Evolutionary conservation across 352 stramenopile species (phyloP).

Genomic region (Phytophthora crassamura): DNA sequence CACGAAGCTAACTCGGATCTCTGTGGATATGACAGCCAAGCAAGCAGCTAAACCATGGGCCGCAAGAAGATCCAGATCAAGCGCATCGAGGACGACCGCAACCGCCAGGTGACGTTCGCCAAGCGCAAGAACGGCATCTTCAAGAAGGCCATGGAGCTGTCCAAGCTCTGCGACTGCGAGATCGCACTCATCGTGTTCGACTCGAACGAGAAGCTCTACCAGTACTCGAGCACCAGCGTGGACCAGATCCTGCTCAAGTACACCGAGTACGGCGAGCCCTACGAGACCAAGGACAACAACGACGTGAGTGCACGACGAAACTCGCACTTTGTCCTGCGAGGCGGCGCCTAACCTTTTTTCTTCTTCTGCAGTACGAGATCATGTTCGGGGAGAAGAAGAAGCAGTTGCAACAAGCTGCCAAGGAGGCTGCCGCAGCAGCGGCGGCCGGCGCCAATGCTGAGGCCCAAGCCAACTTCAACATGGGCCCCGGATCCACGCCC

Average conservation of each 20-base stretch:
- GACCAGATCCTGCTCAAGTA: slow-evolving; percentile 90
- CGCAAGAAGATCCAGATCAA: slow-evolving; percentile 92
- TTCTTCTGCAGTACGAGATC: slow-evolving; percentile 70
- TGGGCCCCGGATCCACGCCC: slow-evolving; percentile 27
- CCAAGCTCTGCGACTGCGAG: slow-evolving; percentile 88
- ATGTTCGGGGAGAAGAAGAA: slow-evolving; percentile 89
- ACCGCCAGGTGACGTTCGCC: slow-evolving; percentile 84
- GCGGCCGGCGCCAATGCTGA: slow-evolving; percentile 40
- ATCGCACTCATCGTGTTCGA: slow-evolving; percentile 90
- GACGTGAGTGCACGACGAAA: slow-evolving; percentile 53
- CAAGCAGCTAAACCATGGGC: slow-evolving; percentile 53
- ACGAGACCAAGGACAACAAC: slow-evolving; percentile 86
- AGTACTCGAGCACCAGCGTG: slow-evolving; percentile 84
- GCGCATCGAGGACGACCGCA: slow-evolving; percentile 86
- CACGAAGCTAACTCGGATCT: slow-evolving; percentile 4
- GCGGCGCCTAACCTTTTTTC: background rate
- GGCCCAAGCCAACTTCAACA: slow-evolving; percentile 39
- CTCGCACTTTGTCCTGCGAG: slow-evolving; percentile 2
- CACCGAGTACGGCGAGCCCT: slow-evolving; percentile 85
- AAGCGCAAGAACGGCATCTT: slow-evolving; percentile 89
- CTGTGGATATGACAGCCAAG: background rate
- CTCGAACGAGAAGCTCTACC: slow-evolving; percentile 87
- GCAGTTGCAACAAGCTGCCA: slow-evolving; percentile 46
- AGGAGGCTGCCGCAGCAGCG: slow-evolving; percentile 49
- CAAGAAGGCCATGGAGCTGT: slow-evolving; percentile 90